Conservation (phyloP, 371 early-diverging fungal genomes). For the Mortierella sp. region DNA sequence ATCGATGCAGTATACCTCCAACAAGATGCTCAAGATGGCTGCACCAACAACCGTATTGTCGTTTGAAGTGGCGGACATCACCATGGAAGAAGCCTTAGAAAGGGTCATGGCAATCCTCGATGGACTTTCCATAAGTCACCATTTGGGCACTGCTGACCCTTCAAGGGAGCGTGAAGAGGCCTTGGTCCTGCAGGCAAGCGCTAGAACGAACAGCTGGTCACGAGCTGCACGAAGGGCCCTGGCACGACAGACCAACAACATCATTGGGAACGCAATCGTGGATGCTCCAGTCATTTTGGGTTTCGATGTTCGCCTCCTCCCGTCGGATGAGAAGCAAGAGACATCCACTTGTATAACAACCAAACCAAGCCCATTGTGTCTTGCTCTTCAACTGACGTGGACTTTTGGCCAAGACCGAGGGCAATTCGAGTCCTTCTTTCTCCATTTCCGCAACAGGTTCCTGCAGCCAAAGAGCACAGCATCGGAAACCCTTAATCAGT, state of each 20-base stretch:
- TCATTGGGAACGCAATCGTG: neutral
- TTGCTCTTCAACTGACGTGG: slow-evolving; percentile 22
- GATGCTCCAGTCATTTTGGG: slow-evolving; percentile 3
- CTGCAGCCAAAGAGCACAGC: neutral
- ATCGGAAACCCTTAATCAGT: too few species aligned
- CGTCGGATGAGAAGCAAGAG: neutral
- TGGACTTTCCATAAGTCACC: slow-evolving; percentile 5
- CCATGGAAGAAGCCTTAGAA: neutral
- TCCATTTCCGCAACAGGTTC: slow-evolving; percentile 22
- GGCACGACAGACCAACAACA: slow-evolving; percentile 3
- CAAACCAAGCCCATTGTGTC: neutral
- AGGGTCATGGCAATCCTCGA: slow-evolving; percentile 2
- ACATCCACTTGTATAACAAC: neutral
- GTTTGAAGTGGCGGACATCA: slow-evolving; percentile 2
- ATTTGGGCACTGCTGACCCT: neutral
- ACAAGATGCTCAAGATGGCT: slow-evolving; percentile 31
- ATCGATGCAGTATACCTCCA: slow-evolving; percentile 22
- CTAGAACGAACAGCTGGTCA: slow-evolving; percentile 41
- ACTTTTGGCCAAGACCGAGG: slow-evolving; percentile 39
- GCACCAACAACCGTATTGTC: slow-evolving; percentile 23
- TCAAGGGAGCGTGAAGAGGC: neutral
- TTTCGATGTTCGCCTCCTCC: slow-evolving; percentile 17
- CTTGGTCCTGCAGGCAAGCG: neutral
- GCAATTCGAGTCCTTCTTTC: slow-evolving; percentile 43
- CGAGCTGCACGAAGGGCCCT: slow-evolving; percentile 35